phyloP scores from a whole-genome alignment of 768 basidiomycete genomes.

The Baorangia bicolor region DNA sequence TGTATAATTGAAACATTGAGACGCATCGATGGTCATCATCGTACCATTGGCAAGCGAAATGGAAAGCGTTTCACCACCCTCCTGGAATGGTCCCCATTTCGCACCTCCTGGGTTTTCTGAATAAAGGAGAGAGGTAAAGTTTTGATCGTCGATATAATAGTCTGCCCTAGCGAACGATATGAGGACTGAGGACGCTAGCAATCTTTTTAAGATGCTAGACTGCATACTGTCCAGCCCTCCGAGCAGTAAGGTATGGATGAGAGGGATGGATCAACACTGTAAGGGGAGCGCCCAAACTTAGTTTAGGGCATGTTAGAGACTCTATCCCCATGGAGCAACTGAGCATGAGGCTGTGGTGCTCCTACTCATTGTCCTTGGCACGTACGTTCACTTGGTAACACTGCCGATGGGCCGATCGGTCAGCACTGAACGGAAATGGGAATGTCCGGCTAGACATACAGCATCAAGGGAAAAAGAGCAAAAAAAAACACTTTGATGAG shows the following conservation, averaged over 20 bases:
- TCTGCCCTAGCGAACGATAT: slow-evolving; percentile 6
- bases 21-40: slow-evolving; percentile 12
- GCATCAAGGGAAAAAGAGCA: background rate
- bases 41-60: slow-evolving; percentile 8
- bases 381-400: background rate
- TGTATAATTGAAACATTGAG: slow-evolving; percentile 14
- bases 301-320: background rate
- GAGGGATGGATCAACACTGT: background rate
- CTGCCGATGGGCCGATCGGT: background rate
- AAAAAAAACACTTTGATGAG: background rate
- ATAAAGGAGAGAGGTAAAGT: slow-evolving; percentile 9
- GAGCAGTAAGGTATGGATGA: background rate
- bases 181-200: slow-evolving; percentile 1
- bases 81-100: slow-evolving; percentile 9
- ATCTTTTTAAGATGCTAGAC: background rate
- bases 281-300: background rate
- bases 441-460: background rate
- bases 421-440: background rate
- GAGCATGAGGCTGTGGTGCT: background rate
- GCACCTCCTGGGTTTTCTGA: slow-evolving; percentile 11
- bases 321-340: background rate
- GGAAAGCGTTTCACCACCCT: slow-evolving; percentile 12
- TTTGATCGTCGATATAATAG: slow-evolving; percentile 20
- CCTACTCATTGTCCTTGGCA: background rate
- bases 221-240: slow-evolving; percentile 1